Conservation (phyloP, 306 rosid species). For the Coriaria nepalensis region DNA sequence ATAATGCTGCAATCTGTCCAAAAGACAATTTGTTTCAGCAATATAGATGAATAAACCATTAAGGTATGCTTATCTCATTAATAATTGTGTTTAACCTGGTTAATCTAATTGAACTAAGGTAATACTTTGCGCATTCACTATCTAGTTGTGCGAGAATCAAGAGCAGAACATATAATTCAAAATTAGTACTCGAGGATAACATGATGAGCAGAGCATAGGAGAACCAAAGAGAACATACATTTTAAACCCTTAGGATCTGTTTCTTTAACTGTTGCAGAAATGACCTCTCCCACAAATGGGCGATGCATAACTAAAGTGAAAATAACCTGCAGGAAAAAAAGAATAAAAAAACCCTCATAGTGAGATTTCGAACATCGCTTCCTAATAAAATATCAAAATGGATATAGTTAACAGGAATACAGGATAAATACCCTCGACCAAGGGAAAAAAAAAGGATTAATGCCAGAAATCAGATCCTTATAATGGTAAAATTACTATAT, state of each 20-base stretch:
- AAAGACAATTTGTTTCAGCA: background rate
- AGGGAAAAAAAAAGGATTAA: background rate
- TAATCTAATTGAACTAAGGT: too few species aligned
- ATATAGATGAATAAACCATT: too few species aligned
- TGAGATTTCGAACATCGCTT: too few species aligned
- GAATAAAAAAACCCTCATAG: conserved; percentile 8
- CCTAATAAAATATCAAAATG: conserved; percentile 1
- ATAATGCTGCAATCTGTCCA: background rate
- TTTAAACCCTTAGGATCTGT: conserved; percentile 47
- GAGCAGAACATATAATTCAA: too few species aligned
- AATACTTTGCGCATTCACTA: too few species aligned
- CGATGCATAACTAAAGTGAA: conserved; percentile 60
- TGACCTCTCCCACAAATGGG: conserved; percentile 64
- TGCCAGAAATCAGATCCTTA: too few species aligned
- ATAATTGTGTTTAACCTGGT: too few species aligned
- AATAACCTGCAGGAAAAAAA: conserved; percentile 37
- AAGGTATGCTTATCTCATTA: too few species aligned
- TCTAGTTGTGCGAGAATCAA: too few species aligned
- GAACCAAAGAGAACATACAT: conserved; percentile 25
- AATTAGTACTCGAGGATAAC: background rate
- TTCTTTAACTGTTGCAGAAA: conserved; percentile 43
- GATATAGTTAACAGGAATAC: background rate
- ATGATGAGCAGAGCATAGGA: conserved; percentile 8
- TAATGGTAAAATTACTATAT: too few species aligned
- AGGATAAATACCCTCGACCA: background rate